Base-by-base conservation (phyloP, 1,139 yeast genomes). In the Kodamaea derodonti region DNA sequence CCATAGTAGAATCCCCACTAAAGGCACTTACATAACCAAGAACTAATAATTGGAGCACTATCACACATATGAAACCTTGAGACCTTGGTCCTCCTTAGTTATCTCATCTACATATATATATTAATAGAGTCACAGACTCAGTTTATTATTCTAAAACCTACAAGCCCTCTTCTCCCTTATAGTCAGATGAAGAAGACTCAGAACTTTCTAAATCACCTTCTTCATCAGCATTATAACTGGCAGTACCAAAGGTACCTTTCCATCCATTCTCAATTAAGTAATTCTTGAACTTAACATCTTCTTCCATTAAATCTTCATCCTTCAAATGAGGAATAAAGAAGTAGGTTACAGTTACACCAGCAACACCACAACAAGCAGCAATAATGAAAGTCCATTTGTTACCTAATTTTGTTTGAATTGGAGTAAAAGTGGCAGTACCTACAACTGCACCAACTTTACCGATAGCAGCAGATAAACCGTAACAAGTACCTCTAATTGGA, bases 341-440 rank as follows among this genome's bases (percentile, higher is more conserved):
- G 49, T 56, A 76, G 0, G 86, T 78, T 27, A 78, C 65, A n/a
- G 70, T 35, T 24, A 83, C 73, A 49, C 92, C 92, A 9, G 65
- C 62, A n/a, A 78, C 56, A 29, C 92, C 92, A 49, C 84, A 71
- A 37, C 74, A 64, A 14, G 90, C 87, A 26, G 86, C 84, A 48
- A 81, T 76, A 40, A 80, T 80, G 34, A 66, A 66, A 4, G 60
- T 55, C 58, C 58, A 55, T 25, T 34, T 43, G 33, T 49, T 40
- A 23, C 60, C 60, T 44, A 50, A 45, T 35, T 51, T 41, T 12
- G 34, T 36, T 48, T 66, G 69, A 38, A 69, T 68, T 27, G 74
- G 74, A 6, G 70, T 59, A 45, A 69, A 69, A n/a, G 63, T 50
- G 43, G 62, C 59, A 31, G 74, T 68, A 24, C 75, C 75, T 5